Evolutionary conservation across 208 protist genomes (phyloP).

Genomic region (Borovskyia barvae): DNA sequence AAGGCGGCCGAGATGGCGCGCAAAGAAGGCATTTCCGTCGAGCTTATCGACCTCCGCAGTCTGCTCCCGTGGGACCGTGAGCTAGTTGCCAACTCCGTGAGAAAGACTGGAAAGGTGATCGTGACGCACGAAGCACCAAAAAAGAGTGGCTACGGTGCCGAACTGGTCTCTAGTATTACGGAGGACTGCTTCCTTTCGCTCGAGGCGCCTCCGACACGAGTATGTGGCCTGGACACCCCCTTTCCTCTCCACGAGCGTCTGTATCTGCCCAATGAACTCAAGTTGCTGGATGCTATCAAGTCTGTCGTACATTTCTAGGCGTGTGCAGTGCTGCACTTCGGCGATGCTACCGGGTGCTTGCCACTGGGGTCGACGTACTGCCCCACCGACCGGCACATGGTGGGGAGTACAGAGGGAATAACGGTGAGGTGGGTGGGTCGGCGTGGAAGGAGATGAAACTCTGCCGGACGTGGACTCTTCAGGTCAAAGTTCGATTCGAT

Average conservation of each 20-base stretch:
- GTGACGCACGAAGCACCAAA: conserved; percentile 95
- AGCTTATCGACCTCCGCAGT: conserved; percentile 96
- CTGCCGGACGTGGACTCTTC: too few relatives aligned
- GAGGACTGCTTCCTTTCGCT: conserved; percentile 94
- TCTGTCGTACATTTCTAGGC: conserved; percentile 41
- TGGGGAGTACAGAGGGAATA: too few relatives aligned
- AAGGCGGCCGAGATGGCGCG: conserved; percentile 83
- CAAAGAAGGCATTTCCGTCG: conserved; percentile 87
- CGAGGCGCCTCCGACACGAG: conserved; percentile 94
- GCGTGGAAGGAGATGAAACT: too few relatives aligned
- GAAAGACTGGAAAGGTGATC: conserved; percentile 92
- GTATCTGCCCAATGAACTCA: conserved; percentile 94
- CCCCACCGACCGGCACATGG: too few relatives aligned
- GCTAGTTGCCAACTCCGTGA: conserved; percentile 89
- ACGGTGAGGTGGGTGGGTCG: too few relatives aligned
- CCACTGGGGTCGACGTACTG: too few relatives aligned
- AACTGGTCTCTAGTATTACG: conserved; percentile 92
- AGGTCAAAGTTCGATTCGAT: too few relatives aligned
- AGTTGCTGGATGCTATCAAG: conserved; percentile 77
- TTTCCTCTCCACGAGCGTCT: conserved; percentile 96
- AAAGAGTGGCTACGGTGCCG: conserved; percentile 94
- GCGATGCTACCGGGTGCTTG: too few relatives aligned
- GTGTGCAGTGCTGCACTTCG: too few relatives aligned
- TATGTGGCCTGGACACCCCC: conserved; percentile 97
- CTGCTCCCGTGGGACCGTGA: conserved; percentile 96